Percentiles rank a stretch among this genome's conserved stretches.
Evolutionary conservation across 441 rosid genomes (phyloP).

Genomic region (Brassica balearica): DNA sequence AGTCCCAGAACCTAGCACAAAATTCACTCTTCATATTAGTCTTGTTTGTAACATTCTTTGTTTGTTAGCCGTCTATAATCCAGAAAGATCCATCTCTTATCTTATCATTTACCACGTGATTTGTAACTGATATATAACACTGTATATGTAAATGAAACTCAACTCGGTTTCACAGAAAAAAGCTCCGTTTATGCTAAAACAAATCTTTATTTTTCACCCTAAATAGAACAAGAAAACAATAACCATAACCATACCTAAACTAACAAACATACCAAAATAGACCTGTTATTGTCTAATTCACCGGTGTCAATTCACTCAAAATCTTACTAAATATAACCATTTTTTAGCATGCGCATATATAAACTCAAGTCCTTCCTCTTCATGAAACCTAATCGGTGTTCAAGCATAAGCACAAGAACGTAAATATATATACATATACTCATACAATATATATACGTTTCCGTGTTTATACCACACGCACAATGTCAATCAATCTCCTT

Average conservation of each 20-base stretch:
- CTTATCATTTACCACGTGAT: slow-evolving; percentile 11
- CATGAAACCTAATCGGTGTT: slow-evolving; percentile 3
- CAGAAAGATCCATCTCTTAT: slow-evolving; percentile 13
- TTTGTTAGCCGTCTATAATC: slow-evolving; percentile 19
- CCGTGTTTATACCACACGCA: slow-evolving; percentile 20
- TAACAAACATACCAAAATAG: slow-evolving; percentile 3
- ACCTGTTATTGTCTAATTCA: slow-evolving; percentile 19
- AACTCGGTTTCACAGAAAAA: slow-evolving; percentile 7
- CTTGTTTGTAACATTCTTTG: neutral
- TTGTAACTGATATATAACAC: neutral
- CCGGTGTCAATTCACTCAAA: slow-evolving; percentile 1
- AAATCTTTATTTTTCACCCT: slow-evolving; percentile 1
- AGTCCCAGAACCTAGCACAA: neutral
- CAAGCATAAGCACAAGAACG: slow-evolving; percentile 3
- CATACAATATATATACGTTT: slow-evolving; percentile 25
- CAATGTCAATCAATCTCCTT: slow-evolving; percentile 29
- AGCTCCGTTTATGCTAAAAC: neutral
- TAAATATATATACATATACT: neutral
- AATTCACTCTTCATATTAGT: neutral
- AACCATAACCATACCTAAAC: slow-evolving; percentile 18
- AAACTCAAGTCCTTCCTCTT: neutral
- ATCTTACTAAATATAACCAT: neutral
- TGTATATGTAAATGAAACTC: slow-evolving; percentile 4
- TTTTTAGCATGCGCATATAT: slow-evolving; percentile 7
- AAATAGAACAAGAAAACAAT: slow-evolving; percentile 25